These are phyloP conservation scores for Smittium mucronatum DNA, from an alignment of 371 early-diverging fungal species.

Conservation along the genomic window DNA sequence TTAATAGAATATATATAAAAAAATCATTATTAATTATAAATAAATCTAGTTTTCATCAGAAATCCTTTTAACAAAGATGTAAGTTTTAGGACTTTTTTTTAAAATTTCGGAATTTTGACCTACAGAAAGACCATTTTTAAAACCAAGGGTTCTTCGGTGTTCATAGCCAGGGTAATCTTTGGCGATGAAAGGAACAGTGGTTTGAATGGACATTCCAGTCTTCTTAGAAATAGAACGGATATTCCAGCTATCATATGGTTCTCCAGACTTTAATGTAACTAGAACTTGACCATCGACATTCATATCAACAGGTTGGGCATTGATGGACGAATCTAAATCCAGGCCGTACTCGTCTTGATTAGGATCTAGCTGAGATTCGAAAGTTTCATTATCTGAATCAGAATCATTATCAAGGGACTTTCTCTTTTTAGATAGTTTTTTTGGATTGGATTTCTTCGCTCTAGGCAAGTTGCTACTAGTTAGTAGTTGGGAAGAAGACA, in stretches of 20 bases:
- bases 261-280: constrained; percentile 69
- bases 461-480: constrained; percentile 16
- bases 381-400: not conserved
- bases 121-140: constrained; percentile 61
- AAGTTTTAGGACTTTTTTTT: constrained; percentile 49
- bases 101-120: constrained; percentile 68
- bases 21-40: no score
- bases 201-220: constrained; percentile 41
- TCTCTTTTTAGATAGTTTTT: constrained; percentile 2
- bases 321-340: not conserved
- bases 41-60: no score
- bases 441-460: not conserved
- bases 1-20: no score
- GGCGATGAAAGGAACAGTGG: constrained; percentile 49
- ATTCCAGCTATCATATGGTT: constrained; percentile 83
- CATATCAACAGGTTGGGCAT: constrained; percentile 1
- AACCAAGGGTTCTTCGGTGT: constrained; percentile 89
- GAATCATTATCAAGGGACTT: constrained; percentile 7
- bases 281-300: constrained; percentile 48
- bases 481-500: constrained; percentile 43
- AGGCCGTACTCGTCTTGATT: not conserved
- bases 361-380: not conserved
- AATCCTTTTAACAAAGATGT: constrained; percentile 36
- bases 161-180: constrained; percentile 71
- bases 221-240: constrained; percentile 54